Conservation (phyloP, 441 rosid species). For the Pelargonium cotyledonis region DNA sequence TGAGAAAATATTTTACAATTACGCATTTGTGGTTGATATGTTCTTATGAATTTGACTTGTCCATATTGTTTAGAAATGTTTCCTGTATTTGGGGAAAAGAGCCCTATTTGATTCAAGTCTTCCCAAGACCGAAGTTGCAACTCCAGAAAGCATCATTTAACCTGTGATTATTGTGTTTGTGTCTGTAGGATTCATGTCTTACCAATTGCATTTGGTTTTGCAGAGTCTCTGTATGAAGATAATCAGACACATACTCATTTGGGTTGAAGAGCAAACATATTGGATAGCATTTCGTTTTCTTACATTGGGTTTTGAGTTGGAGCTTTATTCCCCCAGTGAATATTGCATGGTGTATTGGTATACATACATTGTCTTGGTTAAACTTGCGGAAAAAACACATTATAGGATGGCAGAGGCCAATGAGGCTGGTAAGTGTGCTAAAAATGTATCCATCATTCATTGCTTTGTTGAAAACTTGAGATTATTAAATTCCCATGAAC, state of each 20-base stretch:
- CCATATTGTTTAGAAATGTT: neutral
- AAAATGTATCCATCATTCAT: constrained; percentile 8
- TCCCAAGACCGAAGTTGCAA: neutral
- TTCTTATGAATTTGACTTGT: neutral
- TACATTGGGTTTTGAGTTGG: constrained; percentile 84
- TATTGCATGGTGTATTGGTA: constrained; percentile 99
- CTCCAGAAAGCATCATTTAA: constrained; percentile 1
- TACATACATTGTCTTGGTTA: constrained; percentile 54
- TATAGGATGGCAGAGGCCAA: constrained; percentile 41
- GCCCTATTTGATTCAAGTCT: neutral
- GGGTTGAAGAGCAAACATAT: constrained; percentile 91
- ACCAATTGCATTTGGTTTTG: constrained; percentile 26
- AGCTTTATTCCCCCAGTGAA: constrained; percentile 79
- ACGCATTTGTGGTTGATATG: neutral
- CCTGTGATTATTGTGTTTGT: neutral
- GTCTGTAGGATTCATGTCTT: neutral
- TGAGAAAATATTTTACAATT: neutral
- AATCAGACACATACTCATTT: constrained; percentile 58
- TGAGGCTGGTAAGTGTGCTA: constrained; percentile 35
- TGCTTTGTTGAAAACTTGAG: neutral
- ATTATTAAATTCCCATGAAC: no score
- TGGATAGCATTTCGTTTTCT: constrained; percentile 94
- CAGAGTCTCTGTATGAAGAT: constrained; percentile 49
- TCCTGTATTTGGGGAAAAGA: neutral
- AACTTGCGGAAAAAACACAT: constrained; percentile 80